Evolutionary conservation across 805 yeast genomes (phyloP).

Genomic region (Nakazawaea wyomingensis): DNA sequence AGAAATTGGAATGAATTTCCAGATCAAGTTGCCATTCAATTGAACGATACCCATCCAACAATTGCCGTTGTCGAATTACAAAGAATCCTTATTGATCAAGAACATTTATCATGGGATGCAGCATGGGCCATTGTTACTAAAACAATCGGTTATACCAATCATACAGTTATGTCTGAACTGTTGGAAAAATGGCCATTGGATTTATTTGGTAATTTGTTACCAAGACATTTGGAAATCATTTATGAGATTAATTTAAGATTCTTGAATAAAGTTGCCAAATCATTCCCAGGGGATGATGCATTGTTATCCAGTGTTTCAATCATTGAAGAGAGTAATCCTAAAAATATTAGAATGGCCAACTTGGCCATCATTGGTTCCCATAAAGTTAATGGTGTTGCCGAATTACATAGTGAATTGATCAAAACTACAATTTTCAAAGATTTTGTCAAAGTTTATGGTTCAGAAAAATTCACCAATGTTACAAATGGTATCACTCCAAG

Average conservation of each 20-base stretch:
- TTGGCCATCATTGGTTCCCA: slow-evolving; percentile 91
- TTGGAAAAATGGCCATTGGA: slow-evolving; percentile 94
- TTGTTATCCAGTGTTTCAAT: slow-evolving; percentile 69
- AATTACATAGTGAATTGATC: slow-evolving; percentile 86
- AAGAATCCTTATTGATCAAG: slow-evolving; percentile 79
- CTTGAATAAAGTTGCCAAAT: slow-evolving; percentile 66
- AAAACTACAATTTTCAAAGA: slow-evolving; percentile 87
- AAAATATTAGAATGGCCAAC: slow-evolving; percentile 87
- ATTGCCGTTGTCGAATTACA: slow-evolving; percentile 86
- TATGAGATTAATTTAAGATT: slow-evolving; percentile 80
- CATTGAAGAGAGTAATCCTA: slow-evolving; percentile 76
- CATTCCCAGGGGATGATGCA: slow-evolving; percentile 70
- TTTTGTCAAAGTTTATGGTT: slow-evolving; percentile 78
- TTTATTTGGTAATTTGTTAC: slow-evolving; percentile 69
- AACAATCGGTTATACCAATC: slow-evolving; percentile 91
- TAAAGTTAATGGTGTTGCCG: slow-evolving; percentile 94
- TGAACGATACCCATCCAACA: slow-evolving; percentile 94
- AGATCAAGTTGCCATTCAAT: slow-evolving; percentile 83
- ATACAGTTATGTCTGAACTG: slow-evolving; percentile 93
- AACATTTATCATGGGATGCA: slow-evolving; percentile 71
- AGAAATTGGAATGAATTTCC: slow-evolving; percentile 80
- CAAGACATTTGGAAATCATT: slow-evolving; percentile 87
- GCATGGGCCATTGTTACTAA: slow-evolving; percentile 82
- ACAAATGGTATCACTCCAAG: slow-evolving; percentile 96
- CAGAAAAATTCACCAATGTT: slow-evolving; percentile 81